A percentile compares a stretch with the other conserved stretches of the same genome.
These are phyloP conservation scores for Aureobasidium sp. DNA, from an alignment of 2,329 filamentous ascomycete species.

Conservation along the genomic window DNA sequence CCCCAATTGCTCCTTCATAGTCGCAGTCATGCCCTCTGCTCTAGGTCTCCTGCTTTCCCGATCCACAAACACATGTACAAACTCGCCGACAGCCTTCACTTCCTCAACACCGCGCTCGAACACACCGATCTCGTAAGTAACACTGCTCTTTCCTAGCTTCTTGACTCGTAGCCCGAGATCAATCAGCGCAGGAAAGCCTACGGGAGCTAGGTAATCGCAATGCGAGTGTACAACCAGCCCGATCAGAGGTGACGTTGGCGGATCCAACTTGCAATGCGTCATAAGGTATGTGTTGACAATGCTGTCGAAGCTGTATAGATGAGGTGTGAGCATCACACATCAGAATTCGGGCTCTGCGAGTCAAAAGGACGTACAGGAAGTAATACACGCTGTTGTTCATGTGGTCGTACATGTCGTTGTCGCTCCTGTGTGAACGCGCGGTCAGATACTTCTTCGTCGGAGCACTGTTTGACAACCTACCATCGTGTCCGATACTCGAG, in stretches of 20 bases:
- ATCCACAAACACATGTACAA: conserved; percentile 84
- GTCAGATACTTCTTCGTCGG: conserved; percentile 9
- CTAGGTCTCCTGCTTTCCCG: conserved; percentile 60
- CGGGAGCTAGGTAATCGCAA: conserved; percentile 74
- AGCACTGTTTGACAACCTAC: conserved; percentile 36
- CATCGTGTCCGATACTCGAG: conserved; percentile 82
- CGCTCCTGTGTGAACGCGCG: conserved; percentile 49
- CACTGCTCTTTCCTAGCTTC: conserved; percentile 76
- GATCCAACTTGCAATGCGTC: conserved; percentile 63
- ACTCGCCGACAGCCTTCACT: conserved; percentile 77
- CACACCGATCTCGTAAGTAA: conserved; percentile 81
- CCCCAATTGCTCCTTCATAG: conserved; percentile 40
- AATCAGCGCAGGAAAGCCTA: conserved; percentile 72
- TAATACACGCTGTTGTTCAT: conserved; percentile 88
- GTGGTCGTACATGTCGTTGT: conserved; percentile 93
- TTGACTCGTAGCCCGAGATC: conserved; percentile 76
- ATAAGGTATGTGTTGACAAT: conserved; percentile 86
- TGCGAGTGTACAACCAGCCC: conserved; percentile 79
- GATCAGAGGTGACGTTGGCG: conserved; percentile 60
- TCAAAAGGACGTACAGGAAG: conserved; percentile 46
- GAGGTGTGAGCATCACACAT: no score
- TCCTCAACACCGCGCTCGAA: conserved; percentile 65
- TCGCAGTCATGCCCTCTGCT: conserved; percentile 52
- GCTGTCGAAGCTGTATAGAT: conserved; percentile 63
- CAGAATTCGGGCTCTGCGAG: conserved; percentile 16